Evolutionary conservation across 805 yeast species (phyloP), one percentile per base, ranked within the genome.

Genomic region (Sporopachydermia lactativora): DNA sequence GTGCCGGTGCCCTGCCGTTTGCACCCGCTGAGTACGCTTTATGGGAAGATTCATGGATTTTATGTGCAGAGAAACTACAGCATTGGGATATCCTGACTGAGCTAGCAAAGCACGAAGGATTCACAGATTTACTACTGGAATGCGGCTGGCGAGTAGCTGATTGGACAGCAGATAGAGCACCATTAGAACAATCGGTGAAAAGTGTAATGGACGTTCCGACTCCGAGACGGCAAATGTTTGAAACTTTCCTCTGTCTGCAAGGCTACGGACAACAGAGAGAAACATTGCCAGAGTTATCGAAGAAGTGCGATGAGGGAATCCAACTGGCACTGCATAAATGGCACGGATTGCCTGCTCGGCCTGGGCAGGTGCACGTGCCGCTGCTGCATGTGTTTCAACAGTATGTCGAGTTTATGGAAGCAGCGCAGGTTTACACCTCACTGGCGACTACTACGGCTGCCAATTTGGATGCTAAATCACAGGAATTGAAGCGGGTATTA

Each of bases 121-220:
- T 89, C 55, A 86, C 96, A 0, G 98, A 92, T 53, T 66, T 92
- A 47, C 62, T 94, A 17, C 65, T 92, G n/a, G 99, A 92, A 58
- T 94, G 98, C 69, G 98, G 97, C 34, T 92, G 99, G 99, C 71
- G 99, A 53, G 94, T 92, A 34, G 96, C 98, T 4, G 97, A 92
- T 53, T 92, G 98, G 98, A 80, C 79, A 45, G 78, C 94, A 5
- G 98, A 94, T 52, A 72, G 88, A 47, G 97, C 89, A 48, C 92
- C 97, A 0, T 64, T 92, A 34, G 96, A 88, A 53, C 95, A 84
- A 52, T 81, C 95, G 1, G 94, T 92, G 17, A 84, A 86, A 58
- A 82, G 94, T 36, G 95, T 92, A 3, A 86, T 92, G 95, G 98
- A 92, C 60, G 96, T 88, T 17, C 97, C 98, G 3, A 94, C 98